phyloP scores from a whole-genome alignment of 2,329 filamentous ascomycete species.

The Aspergillus sp. region DNA sequence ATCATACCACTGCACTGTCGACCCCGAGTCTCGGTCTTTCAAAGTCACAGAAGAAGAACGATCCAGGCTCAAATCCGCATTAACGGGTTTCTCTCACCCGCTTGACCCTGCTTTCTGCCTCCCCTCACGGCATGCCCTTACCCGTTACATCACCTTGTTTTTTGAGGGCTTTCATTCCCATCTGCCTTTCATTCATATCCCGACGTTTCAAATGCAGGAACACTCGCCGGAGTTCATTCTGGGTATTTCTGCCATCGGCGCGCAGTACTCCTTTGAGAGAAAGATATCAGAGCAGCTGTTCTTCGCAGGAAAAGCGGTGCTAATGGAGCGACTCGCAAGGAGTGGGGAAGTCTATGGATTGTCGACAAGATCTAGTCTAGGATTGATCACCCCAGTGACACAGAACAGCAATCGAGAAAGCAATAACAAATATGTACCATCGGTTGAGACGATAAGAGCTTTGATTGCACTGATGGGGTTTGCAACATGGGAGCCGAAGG shows the following conservation, averaged over 20 bases:
- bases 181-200: constrained; percentile 65
- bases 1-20: not conserved
- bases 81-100: not conserved
- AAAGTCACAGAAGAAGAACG: constrained; percentile 15
- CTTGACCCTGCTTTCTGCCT: constrained; percentile 56
- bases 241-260: constrained; percentile 63
- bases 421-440: constrained; percentile 9
- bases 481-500: constrained; percentile 30
- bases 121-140: constrained; percentile 67
- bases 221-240: constrained; percentile 67
- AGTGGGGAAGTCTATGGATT: constrained; percentile 21
- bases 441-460: constrained; percentile 32
- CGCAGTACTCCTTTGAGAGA: constrained; percentile 51
- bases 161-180: constrained; percentile 65
- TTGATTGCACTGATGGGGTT: constrained; percentile 34
- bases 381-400: constrained; percentile 15
- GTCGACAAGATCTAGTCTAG: not conserved
- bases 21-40: constrained; percentile 10
- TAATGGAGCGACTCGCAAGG: constrained; percentile 56
- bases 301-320: constrained; percentile 61
- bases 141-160: constrained; percentile 69
- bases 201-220: constrained; percentile 63
- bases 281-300: constrained; percentile 38
- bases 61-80: not conserved
- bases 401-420: constrained; percentile 12